These are phyloP conservation scores for Xerocomus amazonicus DNA, from an alignment of 1,284 basidiomycete genomes.

Conservation along the genomic window DNA sequence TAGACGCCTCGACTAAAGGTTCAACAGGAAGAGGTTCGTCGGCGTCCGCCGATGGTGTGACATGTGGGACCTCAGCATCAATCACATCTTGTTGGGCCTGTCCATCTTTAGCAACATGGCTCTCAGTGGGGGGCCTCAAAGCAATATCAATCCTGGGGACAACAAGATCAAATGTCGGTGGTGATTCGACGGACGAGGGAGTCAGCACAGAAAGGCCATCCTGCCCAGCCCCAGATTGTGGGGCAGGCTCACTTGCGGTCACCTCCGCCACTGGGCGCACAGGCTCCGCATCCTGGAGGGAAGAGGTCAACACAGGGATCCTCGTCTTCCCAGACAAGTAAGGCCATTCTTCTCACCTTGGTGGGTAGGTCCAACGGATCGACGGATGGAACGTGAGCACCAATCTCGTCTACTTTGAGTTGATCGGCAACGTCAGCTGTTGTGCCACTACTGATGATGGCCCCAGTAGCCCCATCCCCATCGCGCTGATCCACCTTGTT, in stretches of 20 bases:
- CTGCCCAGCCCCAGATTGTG: conserved; percentile 9
- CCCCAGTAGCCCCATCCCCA: conserved; percentile 6
- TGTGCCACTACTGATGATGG: conserved; percentile 5
- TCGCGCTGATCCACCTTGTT: conserved; percentile 12
- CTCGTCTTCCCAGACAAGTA: background rate
- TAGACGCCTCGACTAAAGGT: background rate
- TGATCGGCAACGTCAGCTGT: conserved; percentile 11
- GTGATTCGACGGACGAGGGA: background rate
- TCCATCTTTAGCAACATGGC: background rate
- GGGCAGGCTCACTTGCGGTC: conserved; percentile 18
- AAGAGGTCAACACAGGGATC: conserved; percentile 8
- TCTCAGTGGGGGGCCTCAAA: background rate
- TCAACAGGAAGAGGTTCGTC: background rate
- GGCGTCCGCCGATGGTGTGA: background rate
- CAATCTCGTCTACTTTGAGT: conserved; percentile 4
- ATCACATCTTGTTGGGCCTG: background rate
- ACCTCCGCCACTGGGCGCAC: conserved; percentile 5
- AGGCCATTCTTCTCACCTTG: conserved; percentile 16
- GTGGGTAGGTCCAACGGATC: too few species aligned
- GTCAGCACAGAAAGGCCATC: background rate
- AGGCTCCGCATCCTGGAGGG: conserved; percentile 1
- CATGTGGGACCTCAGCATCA: background rate
- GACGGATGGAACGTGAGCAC: background rate
- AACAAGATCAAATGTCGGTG: background rate
- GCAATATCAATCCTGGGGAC: too few species aligned